Evolutionary conservation across 2,329 filamentous ascomycete species (phyloP).

Genomic region (Chalara sp.): DNA sequence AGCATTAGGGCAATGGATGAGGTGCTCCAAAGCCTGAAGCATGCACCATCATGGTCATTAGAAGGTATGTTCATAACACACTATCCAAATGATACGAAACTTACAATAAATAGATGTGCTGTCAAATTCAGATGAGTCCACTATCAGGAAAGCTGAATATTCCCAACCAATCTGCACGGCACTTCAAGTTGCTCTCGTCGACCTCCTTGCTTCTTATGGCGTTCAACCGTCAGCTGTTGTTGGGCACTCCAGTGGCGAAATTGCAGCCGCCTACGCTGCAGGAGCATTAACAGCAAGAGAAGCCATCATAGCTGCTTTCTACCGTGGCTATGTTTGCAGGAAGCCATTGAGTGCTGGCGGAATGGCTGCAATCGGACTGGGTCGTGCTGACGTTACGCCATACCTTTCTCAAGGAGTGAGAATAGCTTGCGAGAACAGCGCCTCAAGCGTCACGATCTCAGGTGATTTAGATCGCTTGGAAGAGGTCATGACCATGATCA

Average conservation of each 20-base stretch:
- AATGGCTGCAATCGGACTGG: background rate
- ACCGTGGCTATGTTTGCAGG: background rate
- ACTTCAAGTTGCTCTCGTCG: conserved; percentile 15
- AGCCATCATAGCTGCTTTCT: background rate
- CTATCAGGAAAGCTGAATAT: conserved; percentile 1
- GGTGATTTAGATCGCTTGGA: conserved; percentile 7
- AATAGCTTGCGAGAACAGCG: conserved; percentile 26
- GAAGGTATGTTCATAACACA: no score
- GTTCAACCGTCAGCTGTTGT: conserved; percentile 27
- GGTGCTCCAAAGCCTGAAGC: no score
- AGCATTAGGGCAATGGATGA: no score
- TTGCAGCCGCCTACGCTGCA: conserved; percentile 32
- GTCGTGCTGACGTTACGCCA: background rate
- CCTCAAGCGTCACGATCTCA: conserved; percentile 17
- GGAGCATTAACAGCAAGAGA: background rate
- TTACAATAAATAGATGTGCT: no score
- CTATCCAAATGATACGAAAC: no score
- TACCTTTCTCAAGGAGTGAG: background rate
- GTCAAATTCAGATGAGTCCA: no score
- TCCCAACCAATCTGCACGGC: conserved; percentile 17
- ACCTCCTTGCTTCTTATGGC: conserved; percentile 14
- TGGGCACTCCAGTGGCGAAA: conserved; percentile 35
- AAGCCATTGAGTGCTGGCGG: background rate
- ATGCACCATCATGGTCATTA: no score
- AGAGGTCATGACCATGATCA: background rate